phyloP scores from a whole-genome alignment of 805 yeast genomes.

The Grigorovia humatica region DNA sequence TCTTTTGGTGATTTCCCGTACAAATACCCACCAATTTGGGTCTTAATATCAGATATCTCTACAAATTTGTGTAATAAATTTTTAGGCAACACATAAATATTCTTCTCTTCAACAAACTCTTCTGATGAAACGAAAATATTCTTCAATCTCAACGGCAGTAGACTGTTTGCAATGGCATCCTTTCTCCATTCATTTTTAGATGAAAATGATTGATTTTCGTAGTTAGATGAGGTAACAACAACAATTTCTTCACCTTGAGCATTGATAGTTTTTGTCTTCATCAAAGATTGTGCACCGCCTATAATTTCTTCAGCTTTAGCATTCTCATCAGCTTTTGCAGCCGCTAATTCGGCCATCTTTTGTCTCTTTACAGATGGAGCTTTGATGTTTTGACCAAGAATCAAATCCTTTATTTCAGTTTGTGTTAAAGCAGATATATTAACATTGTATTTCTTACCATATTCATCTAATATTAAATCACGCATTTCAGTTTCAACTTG shows the following conservation, averaged over 20 bases:
- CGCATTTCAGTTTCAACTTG: constrained; percentile 79
- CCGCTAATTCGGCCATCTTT: constrained; percentile 67
- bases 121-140: constrained; percentile 65
- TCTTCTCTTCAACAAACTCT: constrained; percentile 45
- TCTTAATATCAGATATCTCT: constrained; percentile 67
- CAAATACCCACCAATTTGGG: constrained; percentile 72
- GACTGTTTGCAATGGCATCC: constrained; percentile 69
- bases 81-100: constrained; percentile 72
- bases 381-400: constrained; percentile 84
- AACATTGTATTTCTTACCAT: constrained; percentile 75
- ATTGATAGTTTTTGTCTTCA: constrained; percentile 73
- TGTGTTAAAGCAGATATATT: constrained; percentile 83
- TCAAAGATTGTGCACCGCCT: constrained; percentile 49
- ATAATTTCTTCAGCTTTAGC: constrained; percentile 32
- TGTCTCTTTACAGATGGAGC: constrained; percentile 86
- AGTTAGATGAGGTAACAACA: constrained; percentile 83
- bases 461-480: constrained; percentile 77
- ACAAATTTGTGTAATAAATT: constrained; percentile 69
- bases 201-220: constrained; percentile 74
- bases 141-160: constrained; percentile 62
- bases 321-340: constrained; percentile 27
- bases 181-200: constrained; percentile 88
- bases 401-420: constrained; percentile 85
- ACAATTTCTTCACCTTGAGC: constrained; percentile 95
- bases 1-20: constrained; percentile 75